Base-by-base conservation (phyloP, 345 rosid genomes). In the Melaleuca alternifolia region DNA sequence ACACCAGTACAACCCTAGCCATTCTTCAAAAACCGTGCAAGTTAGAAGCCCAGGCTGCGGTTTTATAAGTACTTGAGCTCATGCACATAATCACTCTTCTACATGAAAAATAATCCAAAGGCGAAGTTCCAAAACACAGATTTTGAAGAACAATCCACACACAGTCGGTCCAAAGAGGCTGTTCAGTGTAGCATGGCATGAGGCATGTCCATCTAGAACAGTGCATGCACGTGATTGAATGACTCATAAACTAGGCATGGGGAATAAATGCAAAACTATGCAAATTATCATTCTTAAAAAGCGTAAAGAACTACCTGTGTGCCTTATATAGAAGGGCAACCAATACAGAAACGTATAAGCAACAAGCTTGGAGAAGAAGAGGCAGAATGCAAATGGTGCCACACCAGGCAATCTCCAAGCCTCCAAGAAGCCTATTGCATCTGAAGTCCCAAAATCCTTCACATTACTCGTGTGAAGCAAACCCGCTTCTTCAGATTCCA, bases 361-460 rank as follows among this genome's bases (percentile, higher is more conserved):
- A 48, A 97, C 98, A 33, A 95, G 95, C 94, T 96, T 97, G 1
- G 98, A 95, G 89, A 97, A 97, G 90, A 97, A 95, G 86, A 96
- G 94, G 90, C 97, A 96, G 92, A 93, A 95, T 12, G 98, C 94
- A 65, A 91, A 97, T 65, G 96, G 94, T 28, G 94, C 93, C 87
- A 97, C 99, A 9, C 96, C 97, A 0, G 99, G 99, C 88, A 97
- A 90, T 90, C 92, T 94, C 99, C 99, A 97, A 0, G 99, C 99
- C 84, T 94, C 98, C 8, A 93, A 83, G 89, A 97, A 96, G 26
- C 97, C 98, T 30, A 96, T 94, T 84, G 98, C 96, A 26, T 87
- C 89, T n/a, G 75, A 84, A 75, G 94, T 87, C 85, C 88, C 90
- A 9, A 51, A 83, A 50, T 83, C 54, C 85, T 90, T 86, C 50